A percentile compares a stretch with the other conserved stretches of the same genome.
Evolutionary conservation across 768 basidiomycete genomes (phyloP).

Genomic region (Tricholoma flavovirens): DNA sequence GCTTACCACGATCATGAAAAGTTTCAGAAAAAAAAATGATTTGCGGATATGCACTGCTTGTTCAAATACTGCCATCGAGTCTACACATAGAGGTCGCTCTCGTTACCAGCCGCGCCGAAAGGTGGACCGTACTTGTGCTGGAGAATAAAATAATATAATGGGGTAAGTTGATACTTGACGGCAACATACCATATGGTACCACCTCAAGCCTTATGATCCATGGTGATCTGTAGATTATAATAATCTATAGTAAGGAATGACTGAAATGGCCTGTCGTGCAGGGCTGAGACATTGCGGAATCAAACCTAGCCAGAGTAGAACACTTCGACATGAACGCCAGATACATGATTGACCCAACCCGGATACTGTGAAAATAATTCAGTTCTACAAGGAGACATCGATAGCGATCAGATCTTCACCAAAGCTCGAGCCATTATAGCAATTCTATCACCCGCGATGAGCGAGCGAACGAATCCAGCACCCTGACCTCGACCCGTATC

Average conservation of each 20-base stretch:
- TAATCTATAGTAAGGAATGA: neutral
- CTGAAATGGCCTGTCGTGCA: neutral
- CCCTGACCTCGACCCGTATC: conserved; percentile 12
- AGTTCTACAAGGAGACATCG: neutral
- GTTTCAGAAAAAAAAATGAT: no score
- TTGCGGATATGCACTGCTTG: no score
- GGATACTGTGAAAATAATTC: conserved; percentile 17
- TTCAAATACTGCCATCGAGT: no score
- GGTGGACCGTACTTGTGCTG: no score
- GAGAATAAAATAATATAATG: no score
- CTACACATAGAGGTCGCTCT: no score
- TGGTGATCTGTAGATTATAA: no score
- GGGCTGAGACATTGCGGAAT: neutral
- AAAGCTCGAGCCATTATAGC: conserved; percentile 23
- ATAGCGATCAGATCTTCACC: conserved; percentile 12
- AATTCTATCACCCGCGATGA: conserved; percentile 19
- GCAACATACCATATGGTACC: no score
- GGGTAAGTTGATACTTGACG: no score
- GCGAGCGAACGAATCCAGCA: conserved; percentile 14
- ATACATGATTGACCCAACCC: conserved; percentile 23
- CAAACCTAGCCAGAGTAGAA: conserved; percentile 17
- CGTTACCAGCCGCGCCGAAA: no score
- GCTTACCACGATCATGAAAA: no score
- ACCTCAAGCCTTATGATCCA: no score
- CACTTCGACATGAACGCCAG: conserved; percentile 19